Conservation (phyloP, 164 flowering plant species). For the Piper betle region DNA sequence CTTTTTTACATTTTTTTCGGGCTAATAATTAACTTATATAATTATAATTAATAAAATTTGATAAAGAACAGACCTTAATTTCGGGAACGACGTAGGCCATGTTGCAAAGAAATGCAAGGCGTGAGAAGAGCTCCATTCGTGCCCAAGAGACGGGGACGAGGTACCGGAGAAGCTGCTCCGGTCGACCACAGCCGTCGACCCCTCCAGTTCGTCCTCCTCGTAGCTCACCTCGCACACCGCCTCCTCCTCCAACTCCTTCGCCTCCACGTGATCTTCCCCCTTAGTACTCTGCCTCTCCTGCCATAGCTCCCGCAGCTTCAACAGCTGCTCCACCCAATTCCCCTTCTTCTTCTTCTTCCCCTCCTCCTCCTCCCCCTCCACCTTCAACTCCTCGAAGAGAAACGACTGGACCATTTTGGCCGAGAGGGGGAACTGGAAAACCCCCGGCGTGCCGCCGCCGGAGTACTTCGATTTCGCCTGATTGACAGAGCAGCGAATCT, state of each 20-base stretch:
- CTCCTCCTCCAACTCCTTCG: slow-evolving; percentile 5
- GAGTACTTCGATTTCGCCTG: neutral
- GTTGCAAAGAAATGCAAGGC: slow-evolving; percentile 32
- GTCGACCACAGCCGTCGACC: slow-evolving; percentile 8
- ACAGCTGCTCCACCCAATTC: slow-evolving; percentile 43
- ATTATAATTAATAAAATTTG: too few species aligned
- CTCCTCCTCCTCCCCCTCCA: slow-evolving; percentile 12
- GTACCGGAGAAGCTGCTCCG: slow-evolving; percentile 19
- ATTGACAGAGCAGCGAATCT: slow-evolving; percentile 25
- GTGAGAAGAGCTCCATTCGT: slow-evolving; percentile 23
- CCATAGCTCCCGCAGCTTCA: slow-evolving; percentile 31
- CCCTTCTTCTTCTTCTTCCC: slow-evolving; percentile 53
- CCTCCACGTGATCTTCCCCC: neutral
- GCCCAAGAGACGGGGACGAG: slow-evolving; percentile 19
- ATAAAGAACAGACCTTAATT: slow-evolving; percentile 15
- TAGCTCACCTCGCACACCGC: slow-evolving; percentile 20
- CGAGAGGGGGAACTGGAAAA: slow-evolving; percentile 25
- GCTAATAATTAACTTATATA: too few species aligned
- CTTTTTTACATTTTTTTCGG: too few species aligned
- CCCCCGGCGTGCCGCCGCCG: slow-evolving; percentile 30
- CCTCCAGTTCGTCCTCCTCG: slow-evolving; percentile 9
- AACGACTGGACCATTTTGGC: slow-evolving; percentile 14
- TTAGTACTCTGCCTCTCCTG: slow-evolving; percentile 7
- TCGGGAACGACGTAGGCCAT: slow-evolving; percentile 31
- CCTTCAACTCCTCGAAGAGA: slow-evolving; percentile 1